Base-by-base conservation (phyloP, 2,329 filamentous ascomycete genomes). In the Claviceps pazoutovae region DNA sequence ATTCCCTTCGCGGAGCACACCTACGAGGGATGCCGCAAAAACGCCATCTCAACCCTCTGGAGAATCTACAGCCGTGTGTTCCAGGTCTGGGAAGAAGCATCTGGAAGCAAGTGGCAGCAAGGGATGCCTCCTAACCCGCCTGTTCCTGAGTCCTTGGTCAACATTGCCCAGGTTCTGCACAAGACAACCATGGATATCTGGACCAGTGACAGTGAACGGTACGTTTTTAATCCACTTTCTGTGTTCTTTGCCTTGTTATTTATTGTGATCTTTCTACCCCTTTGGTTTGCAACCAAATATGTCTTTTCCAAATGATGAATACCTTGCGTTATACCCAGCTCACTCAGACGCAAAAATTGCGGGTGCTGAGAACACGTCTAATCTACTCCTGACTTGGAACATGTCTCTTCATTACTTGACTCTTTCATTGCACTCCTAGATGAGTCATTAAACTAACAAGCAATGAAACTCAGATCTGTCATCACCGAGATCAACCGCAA, bases 281-380 rank as follows among this genome's bases (percentile, higher is more conserved):
- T 53, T 56, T 52, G 49, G 56, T 23, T n/a, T n/a, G 6, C 14
- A 16, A 13, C 26, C 4, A 14, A 37, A 30, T 8, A 26, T 17
- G 8, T 11, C 3, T 34, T 19, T 58, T 49, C 64, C 66, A 65
- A 63, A 83, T 88, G 89, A 96, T 96, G 89, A 95, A 71, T 75
- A 79, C 74, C 70, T 74, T 80, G 82, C 87, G 88, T 90, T 90
- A 91, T 80, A 91, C 91, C 89, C 90, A 96, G 90, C 90, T 96
- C 91, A 96, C 90, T 95, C 88, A 87, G 86, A 97, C 84, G 83
- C 87, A 73, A 78, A 78, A 73, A 72, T 81, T 53, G 86, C 82
- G 82, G 73, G 82, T 95, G 88, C 86, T 88, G 88, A 83, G 83
- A 93, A 94, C 71, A 74, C 88, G 69, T 69, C 57, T 68, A 62